Evolutionary conservation across 2,329 filamentous ascomycete genomes (phyloP).

Genomic region (Penicillium sp.): DNA sequence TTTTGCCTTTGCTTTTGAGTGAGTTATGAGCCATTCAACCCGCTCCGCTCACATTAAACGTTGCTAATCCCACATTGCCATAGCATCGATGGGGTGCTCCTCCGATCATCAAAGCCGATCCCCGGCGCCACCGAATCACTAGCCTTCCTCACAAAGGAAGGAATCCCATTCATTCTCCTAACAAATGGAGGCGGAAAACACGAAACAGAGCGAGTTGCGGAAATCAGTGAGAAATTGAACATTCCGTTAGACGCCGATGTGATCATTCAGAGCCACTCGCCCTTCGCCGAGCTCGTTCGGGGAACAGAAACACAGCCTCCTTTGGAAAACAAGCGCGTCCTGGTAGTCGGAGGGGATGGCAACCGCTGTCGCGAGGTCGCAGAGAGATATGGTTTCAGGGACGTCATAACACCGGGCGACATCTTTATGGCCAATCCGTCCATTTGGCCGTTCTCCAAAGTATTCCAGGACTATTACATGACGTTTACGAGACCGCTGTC

Average conservation of each 20-base stretch:
- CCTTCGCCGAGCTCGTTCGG: constrained; percentile 73
- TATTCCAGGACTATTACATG: constrained; percentile 67
- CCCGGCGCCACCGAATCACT: constrained; percentile 78
- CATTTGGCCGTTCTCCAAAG: constrained; percentile 81
- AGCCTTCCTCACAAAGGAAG: constrained; percentile 70
- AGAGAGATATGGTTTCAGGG: constrained; percentile 75
- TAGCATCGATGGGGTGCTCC: constrained; percentile 92
- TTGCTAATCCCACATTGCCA: constrained; percentile 16
- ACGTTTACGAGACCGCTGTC: constrained; percentile 45
- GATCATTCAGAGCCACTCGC: constrained; percentile 91
- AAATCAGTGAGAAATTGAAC: constrained; percentile 69
- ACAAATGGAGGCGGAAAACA: constrained; percentile 93
- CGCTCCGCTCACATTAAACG: constrained; percentile 7
- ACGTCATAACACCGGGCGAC: constrained; percentile 84
- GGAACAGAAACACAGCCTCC: constrained; percentile 59
- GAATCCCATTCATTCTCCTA: constrained; percentile 89
- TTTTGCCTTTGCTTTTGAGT: constrained; percentile 55
- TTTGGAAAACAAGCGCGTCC: constrained; percentile 68
- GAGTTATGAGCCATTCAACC: constrained; percentile 25
- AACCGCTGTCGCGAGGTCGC: constrained; percentile 74
- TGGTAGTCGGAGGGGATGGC: constrained; percentile 74
- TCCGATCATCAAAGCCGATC: constrained; percentile 79
- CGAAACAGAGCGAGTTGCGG: constrained; percentile 73
- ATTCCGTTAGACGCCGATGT: constrained; percentile 68
- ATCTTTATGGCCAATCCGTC: constrained; percentile 74